These are phyloP conservation scores for Cryptococcus sp. DNA, from an alignment of 1,284 basidiomycete genomes.

Conservation along the genomic window DNA sequence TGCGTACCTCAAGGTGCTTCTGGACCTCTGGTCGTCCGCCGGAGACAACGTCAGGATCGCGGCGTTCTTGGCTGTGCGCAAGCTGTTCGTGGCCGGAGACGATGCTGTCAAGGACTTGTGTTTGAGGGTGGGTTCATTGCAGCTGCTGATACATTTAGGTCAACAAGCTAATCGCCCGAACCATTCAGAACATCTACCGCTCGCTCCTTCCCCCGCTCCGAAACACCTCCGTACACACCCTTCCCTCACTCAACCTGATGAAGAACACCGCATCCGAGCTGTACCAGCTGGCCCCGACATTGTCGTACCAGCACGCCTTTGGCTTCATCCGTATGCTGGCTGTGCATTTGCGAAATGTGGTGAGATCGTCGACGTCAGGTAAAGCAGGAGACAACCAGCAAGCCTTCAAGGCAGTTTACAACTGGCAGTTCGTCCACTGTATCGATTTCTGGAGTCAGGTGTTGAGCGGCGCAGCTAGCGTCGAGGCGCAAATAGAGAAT, in stretches of 20 bases:
- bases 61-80: conserved; percentile 82
- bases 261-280: conserved; percentile 96
- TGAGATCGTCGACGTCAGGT: conserved; percentile 36
- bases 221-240: conserved; percentile 78
- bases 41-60: conserved; percentile 83
- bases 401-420: conserved; percentile 88
- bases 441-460: conserved; percentile 96
- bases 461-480: conserved; percentile 75
- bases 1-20: conserved; percentile 79
- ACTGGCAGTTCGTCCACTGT: conserved; percentile 97
- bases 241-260: conserved; percentile 95
- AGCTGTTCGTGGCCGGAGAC: conserved; percentile 76
- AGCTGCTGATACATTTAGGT: background rate
- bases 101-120: conserved; percentile 80
- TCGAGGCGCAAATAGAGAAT: conserved; percentile 59
- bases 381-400: conserved; percentile 61
- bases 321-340: conserved; percentile 95
- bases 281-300: conserved; percentile 67
- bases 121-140: conserved; percentile 66
- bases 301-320: conserved; percentile 88
- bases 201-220: conserved; percentile 74
- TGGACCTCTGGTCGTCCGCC: conserved; percentile 79
- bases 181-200: conserved; percentile 71
- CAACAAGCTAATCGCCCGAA: background rate
- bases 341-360: conserved; percentile 76